A percentile compares a stretch with the other conserved stretches of the same genome.
These are phyloP conservation scores for Chlorella sp. DNA, from an alignment of 139 green algal genomes.

Conservation along the genomic window DNA sequence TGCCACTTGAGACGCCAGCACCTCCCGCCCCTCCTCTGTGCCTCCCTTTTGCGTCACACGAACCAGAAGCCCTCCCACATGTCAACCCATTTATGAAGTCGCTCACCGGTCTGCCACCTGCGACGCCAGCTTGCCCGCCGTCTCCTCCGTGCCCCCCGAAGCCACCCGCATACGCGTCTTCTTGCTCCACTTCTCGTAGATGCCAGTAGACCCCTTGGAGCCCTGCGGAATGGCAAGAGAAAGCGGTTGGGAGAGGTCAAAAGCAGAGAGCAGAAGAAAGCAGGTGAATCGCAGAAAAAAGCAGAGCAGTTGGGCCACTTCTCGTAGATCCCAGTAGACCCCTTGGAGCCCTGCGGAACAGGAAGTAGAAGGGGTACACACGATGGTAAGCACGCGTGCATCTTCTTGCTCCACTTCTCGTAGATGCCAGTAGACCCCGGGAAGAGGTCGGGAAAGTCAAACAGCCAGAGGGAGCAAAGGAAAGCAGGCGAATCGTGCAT, in stretches of 20 bases:
- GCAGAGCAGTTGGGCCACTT: too few species aligned
- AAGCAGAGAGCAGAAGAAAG: background rate
- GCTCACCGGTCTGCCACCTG: slow-evolving; percentile 10
- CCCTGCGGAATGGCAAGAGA: too few species aligned
- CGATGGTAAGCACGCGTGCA: background rate
- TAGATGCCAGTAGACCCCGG: background rate
- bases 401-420: background rate
- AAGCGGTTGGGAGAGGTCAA: too few species aligned
- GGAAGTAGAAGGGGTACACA: too few species aligned
- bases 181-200: slow-evolving; percentile 81
- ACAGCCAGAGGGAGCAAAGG: background rate
- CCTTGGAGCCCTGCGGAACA: too few species aligned
- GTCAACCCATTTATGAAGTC: too few species aligned
- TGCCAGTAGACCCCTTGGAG: slow-evolving; percentile 41
- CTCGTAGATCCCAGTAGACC: background rate
- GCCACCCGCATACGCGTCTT: slow-evolving; percentile 66
- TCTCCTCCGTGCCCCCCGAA: background rate
- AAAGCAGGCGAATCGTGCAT: too few species aligned
- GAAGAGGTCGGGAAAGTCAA: background rate
- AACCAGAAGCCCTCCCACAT: too few species aligned
- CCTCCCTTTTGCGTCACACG: too few species aligned
- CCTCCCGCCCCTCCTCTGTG: too few species aligned
- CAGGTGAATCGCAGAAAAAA: too few species aligned
- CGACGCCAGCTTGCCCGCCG: background rate
- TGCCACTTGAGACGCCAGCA: too few species aligned